Conservation (phyloP, 176 grass and related monocot genomes). For the Rhipidocladum racemiflorum region DNA sequence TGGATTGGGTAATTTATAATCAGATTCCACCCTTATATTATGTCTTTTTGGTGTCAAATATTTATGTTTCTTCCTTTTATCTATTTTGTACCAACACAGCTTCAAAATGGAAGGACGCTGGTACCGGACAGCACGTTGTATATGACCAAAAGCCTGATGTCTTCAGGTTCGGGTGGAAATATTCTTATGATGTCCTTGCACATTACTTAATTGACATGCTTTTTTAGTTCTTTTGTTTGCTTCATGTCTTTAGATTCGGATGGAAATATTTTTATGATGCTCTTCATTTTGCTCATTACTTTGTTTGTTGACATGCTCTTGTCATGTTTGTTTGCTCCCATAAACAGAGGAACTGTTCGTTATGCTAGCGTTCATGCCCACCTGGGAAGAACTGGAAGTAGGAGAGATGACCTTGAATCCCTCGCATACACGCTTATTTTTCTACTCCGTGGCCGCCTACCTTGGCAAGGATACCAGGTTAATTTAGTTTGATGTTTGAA, state of each 20-base stretch:
- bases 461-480: conserved; percentile 98
- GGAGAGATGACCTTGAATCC: conserved; percentile 97
- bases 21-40: conserved; percentile 18
- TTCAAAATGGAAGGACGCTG: conserved; percentile 73
- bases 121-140: conserved; percentile 52
- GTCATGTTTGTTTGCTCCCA: neutral
- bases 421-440: conserved; percentile 94
- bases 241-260: conserved; percentile 50
- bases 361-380: conserved; percentile 96
- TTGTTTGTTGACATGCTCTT: neutral
- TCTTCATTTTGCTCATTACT: conserved; percentile 15
- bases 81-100: conserved; percentile 42
- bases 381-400: conserved; percentile 89
- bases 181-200: neutral
- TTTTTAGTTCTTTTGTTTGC: conserved; percentile 15
- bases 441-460: conserved; percentile 89
- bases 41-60: conserved; percentile 5
- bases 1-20: conserved; percentile 80
- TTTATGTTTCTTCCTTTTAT: conserved; percentile 25
- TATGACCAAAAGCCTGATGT: conserved; percentile 67
- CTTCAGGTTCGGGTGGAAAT: conserved; percentile 59
- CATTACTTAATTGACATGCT: conserved; percentile 15
- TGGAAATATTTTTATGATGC: neutral
- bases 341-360: conserved; percentile 84
- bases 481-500: conserved; percentile 14